Evolutionary conservation across 495 filamentous ascomycete species (phyloP), one percentile per base, ranked within the genome.

Genomic region (Penicillium tannophilum): DNA sequence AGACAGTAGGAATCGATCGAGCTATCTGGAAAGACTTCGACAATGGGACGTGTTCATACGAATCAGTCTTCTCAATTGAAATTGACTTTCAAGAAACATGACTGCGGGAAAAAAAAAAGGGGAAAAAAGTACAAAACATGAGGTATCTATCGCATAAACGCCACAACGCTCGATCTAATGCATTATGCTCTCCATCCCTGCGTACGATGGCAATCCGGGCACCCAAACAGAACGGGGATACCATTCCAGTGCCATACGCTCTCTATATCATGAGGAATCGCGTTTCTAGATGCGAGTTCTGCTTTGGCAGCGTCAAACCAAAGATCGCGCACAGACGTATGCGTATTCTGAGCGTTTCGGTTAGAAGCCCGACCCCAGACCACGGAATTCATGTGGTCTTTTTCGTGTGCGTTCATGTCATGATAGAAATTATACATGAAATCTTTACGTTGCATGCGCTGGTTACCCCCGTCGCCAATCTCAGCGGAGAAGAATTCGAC

Each of bases 401-500:
- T 73, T 58, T 69, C 67, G 52, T 76, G 64, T 23, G 56, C 43
- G 26, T 52, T 72, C 58, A 72, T 74, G 50, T 79, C 77, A 19
- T 67, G 63, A 48, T 77, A 66, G 52, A 79, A 79, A 28, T 77
- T 79, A 49, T 70, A 62, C 77, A 79, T 79, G 58, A 79, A 79
- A 24, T 76, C 73, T 58, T 74, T 79, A 23, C 77, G 71, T 53
- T 78, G 74, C 59, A 72, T 62, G 28, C 76, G 70, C 58, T 76
- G 74, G 52, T 63, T 76, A 19, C 72, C 72, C 9, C 77, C 76
- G 46, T 79, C 73, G 1, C 77, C 77, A 11, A 79, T 77, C 54
- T 79, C 77, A 0, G 77, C 77, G 16, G 77, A 78, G 63, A 79
- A 79, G 53, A 70, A 79, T 48, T 79, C 74, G 47, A 76, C 72